Evolutionary conservation across 371 early-diverging fungal species (phyloP), one percentile per base, ranked within the genome.

Genomic region (Rhizopus microsporus): DNA sequence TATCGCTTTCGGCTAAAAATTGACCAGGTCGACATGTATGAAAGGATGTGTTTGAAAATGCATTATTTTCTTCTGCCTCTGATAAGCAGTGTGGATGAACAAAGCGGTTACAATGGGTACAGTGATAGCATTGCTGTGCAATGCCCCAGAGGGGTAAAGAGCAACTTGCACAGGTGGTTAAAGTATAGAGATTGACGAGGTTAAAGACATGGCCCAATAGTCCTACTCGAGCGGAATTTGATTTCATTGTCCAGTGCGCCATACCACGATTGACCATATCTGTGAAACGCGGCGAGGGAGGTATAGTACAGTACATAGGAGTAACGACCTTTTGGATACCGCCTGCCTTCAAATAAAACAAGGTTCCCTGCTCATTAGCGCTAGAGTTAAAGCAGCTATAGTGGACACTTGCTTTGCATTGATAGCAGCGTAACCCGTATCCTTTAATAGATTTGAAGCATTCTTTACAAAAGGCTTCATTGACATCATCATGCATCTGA

Each of bases 81-180:
- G 59, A 58, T 0, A 73, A 56, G 54, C 85, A 85, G 13, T 71
- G 65, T 8, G 68, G 51, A 55, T 85, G 86, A 49, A 82, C 65
- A 58, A 85, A 71, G 15, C 79, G 78, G 34, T 69, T 65, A 34
- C 86, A 85, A 4, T 57, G 69, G 4, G 60, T 63, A 55, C 86
- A 85, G 0, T 73, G 69, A 52, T 83, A 85, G 0, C 73, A 81
- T 53, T 85, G 86, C 31, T 77, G 69, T 6, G 74, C 76, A 5
- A 79, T 65, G 12, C 84, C 86, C 83, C 86, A 85, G 3, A 85
- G 54, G 3, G 86, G 86, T 31, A 73, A 48, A 33, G 68, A 67
- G 51, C 86, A 85, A 10, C 70, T 72, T 0, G 71, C 66, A 42
- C 86, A 85, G 0, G 81, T 69, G n/a, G 76, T 67, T 2, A 82